Base-by-base conservation (phyloP, 441 rosid genomes). In the Erysimum cheiri region DNA sequence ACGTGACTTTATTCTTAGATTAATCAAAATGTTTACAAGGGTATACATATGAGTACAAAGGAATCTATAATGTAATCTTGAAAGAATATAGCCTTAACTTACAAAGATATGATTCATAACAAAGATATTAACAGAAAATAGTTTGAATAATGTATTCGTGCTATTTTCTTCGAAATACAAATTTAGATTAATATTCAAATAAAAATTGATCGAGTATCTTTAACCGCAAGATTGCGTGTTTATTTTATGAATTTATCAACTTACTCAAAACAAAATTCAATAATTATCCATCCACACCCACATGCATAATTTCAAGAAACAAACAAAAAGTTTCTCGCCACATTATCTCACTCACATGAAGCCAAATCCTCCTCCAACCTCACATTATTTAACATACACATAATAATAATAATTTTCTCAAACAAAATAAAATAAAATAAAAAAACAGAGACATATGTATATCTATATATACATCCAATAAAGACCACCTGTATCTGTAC, bases 331-430 rank as follows among this genome's bases (percentile, higher is more conserved):
- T 35, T 74, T 46, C 57, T 61, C 78, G 29, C 69, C 78, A 53
- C 73, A 67, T 60, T 67, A 67, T 74, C 73, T 60, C 73, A 60
- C 64, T 41, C 73, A 74, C 73, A 74, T 67, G 58, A 74, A 28
- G 62, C 69, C 69, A 74, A 74, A 74, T 61, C 73, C 13, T 55
- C 64, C 69, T 74, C 73, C 78, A 60, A 68, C 78, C 78, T 54
- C 73, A 53, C 64, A 68, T 67, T 74, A 74, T 74, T 74, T 74
- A 44, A 53, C 39, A 66, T 41, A 50, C 54, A 73, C 67, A n/a
- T n/a, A n/a, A 55, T 24, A 53, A 58, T 66, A 24, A 41, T 62
- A 44, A 61, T 61, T 73, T 65, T 22, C 17, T 24, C 22, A 13
- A 49, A 17, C 5, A 8, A 52, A 54, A 36, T n/a, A 15, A 32